phyloP scores from a whole-genome alignment of 2,329 filamentous ascomycete species.

The Aureobasidium mangrovei region DNA sequence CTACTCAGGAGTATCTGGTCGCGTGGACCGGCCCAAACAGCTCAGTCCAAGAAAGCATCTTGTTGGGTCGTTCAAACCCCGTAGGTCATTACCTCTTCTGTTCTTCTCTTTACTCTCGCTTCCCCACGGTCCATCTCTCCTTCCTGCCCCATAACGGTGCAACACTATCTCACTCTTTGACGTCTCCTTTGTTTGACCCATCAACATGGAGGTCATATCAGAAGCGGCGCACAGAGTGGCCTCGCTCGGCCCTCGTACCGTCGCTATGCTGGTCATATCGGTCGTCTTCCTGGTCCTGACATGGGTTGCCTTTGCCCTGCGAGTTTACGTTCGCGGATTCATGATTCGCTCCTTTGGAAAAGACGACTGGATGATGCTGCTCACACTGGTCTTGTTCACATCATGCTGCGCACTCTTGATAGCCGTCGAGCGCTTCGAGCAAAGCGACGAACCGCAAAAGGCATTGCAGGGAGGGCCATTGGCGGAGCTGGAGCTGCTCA shows the following conservation, averaged over 20 bases:
- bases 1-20: background rate
- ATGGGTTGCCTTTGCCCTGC: constrained; percentile 10
- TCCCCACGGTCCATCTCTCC: background rate
- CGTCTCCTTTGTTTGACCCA: background rate
- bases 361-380: constrained; percentile 8
- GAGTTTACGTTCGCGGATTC: constrained; percentile 13
- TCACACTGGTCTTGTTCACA: background rate
- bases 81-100: background rate
- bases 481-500: background rate
- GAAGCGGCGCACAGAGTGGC: constrained; percentile 1
- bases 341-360: constrained; percentile 5
- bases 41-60: background rate
- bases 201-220: background rate
- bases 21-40: too few relatives aligned
- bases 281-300: constrained; percentile 11
- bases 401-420: background rate
- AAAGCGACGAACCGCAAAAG: background rate
- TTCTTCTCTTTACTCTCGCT: background rate
- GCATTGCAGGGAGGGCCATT: background rate
- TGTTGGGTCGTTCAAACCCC: background rate
- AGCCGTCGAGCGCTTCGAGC: background rate
- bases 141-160: background rate
- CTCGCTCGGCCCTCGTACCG: background rate
- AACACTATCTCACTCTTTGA: background rate
- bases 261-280: background rate